Percentiles rank a stretch among this genome's conserved stretches.
Conservation (phyloP, 208 protist species). For the Leptomonas seymouri region DNA sequence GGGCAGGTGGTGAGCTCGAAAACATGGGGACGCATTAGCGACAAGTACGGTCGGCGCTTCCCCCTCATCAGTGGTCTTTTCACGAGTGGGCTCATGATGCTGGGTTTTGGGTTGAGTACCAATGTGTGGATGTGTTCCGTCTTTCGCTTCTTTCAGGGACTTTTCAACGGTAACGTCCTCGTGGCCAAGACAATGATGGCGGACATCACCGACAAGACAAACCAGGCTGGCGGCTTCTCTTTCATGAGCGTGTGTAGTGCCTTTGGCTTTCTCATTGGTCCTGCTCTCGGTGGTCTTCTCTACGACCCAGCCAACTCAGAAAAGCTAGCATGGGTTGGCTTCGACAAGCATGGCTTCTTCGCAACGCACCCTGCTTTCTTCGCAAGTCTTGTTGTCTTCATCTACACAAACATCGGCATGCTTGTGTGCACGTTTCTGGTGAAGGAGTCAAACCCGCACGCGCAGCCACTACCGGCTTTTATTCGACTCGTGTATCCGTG, state of each 20-base stretch:
- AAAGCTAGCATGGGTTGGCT: conserved; percentile 31
- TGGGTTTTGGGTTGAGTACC: conserved; percentile 67
- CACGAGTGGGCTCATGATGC: conserved; percentile 63
- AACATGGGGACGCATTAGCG: conserved; percentile 67
- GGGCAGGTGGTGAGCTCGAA: conserved; percentile 58
- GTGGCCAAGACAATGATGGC: conserved; percentile 84
- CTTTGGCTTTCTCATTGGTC: conserved; percentile 66
- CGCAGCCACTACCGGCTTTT: conserved; percentile 44
- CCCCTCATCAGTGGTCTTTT: conserved; percentile 64
- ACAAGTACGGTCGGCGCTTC: conserved; percentile 59
- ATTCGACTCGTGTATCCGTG: conserved; percentile 34
- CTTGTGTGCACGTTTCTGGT: conserved; percentile 58
- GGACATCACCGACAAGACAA: conserved; percentile 75
- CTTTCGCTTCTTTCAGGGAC: conserved; percentile 66
- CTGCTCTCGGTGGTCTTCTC: conserved; percentile 58
- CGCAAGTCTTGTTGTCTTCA: conserved; percentile 45
- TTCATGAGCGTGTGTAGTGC: conserved; percentile 93
- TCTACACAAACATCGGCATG: conserved; percentile 64
- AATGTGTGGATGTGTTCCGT: conserved; percentile 50
- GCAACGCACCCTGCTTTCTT: conserved; percentile 54
- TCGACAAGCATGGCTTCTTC: conserved; percentile 48
- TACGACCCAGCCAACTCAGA: conserved; percentile 54
- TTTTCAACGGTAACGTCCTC: conserved; percentile 81
- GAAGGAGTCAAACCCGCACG: conserved; percentile 62
- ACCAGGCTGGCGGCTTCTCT: conserved; percentile 90